Evolutionary conservation across 768 basidiomycete species (phyloP), one percentile per base, ranked within the genome.

Genomic region (Tulasnella sp.): DNA sequence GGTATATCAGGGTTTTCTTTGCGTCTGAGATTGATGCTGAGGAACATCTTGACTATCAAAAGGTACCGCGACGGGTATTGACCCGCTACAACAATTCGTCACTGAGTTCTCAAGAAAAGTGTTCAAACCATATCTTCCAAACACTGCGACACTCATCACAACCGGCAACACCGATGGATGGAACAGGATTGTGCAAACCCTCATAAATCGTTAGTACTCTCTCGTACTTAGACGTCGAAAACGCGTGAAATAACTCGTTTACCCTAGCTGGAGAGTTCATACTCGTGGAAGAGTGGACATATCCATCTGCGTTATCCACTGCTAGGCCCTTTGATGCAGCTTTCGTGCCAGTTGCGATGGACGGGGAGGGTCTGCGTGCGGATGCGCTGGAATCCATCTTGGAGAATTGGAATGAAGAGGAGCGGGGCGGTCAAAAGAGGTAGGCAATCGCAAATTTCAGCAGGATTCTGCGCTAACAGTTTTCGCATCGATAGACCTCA

Each of bases 111-210:
- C 78, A 9, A 64, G 64, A 34, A 78, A 70, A 60, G 74, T 78
- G 29, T 76, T 71, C 65, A 66, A 68, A 38, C 77, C 72, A 11
- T 49, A 74, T 53, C 83, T 85, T 1, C 83, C 71, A 2, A 87
- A 86, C 69, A 67, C 71, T 7, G 78, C 74, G 3, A 78, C 76
- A 1, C 67, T 88, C 24, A 66, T 82, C 0, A 77, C 84, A 58
- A 75, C 76, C 17, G 86, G 86, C 13, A 88, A 86, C 67, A 89
- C 86, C 0, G 86, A 86, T 66, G 85, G 79, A 66, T 75, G 86
- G 84, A 65, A 67, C 61, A 83, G 85, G 65, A 73, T 77, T 23
- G 74, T 80, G 5, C 68, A 68, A 23, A 81, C 84, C 19, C 71
- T 94, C 9, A 80, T 80, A 68, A 83, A 89, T 65, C 78, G 78